Conservation (phyloP, 805 yeast species). For the Wickerhamomyces chaumierensis region DNA sequence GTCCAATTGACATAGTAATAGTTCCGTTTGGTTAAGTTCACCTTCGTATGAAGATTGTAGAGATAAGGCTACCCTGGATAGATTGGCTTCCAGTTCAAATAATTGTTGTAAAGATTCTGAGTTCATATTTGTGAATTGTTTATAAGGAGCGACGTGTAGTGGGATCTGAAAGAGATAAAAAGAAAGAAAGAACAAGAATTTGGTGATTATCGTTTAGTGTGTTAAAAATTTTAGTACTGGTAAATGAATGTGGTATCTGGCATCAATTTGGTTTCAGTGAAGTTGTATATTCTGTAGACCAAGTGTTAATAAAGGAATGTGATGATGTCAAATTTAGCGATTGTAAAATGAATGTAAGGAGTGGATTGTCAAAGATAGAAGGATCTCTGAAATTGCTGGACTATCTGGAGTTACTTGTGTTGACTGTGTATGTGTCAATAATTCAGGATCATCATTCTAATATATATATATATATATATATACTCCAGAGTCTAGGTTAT, state of each 20-base stretch:
- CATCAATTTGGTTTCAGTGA: not conserved
- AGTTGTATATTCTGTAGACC: too few species aligned
- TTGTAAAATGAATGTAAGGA: not conserved
- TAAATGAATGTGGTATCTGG: not conserved
- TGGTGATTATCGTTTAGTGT: too few species aligned
- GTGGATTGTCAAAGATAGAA: too few species aligned
- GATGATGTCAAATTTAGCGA: not conserved
- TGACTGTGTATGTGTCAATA: too few species aligned
- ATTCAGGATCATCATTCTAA: not conserved
- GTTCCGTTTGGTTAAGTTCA: conserved; percentile 2
- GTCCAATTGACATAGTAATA: conserved; percentile 8
- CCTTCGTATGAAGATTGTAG: conserved; percentile 1
- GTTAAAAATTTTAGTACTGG: too few species aligned
- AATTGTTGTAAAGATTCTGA: conserved; percentile 10
- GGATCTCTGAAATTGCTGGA: too few species aligned
- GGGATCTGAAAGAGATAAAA: too few species aligned
- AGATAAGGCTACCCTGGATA: conserved; percentile 5
- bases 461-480: too few species aligned
- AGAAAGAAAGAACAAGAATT: too few species aligned
- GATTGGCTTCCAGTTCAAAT: conserved; percentile 10
- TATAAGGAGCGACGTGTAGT: too few species aligned
- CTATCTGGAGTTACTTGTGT: too few species aligned
- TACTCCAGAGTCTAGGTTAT: too few species aligned
- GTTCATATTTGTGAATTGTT: conserved; percentile 12
- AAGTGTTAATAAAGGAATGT: not conserved